Evolutionary conservation across 208 protist genomes (phyloP), one percentile per base, ranked within the genome.

Genomic region (Leishmania martiniquensis): DNA sequence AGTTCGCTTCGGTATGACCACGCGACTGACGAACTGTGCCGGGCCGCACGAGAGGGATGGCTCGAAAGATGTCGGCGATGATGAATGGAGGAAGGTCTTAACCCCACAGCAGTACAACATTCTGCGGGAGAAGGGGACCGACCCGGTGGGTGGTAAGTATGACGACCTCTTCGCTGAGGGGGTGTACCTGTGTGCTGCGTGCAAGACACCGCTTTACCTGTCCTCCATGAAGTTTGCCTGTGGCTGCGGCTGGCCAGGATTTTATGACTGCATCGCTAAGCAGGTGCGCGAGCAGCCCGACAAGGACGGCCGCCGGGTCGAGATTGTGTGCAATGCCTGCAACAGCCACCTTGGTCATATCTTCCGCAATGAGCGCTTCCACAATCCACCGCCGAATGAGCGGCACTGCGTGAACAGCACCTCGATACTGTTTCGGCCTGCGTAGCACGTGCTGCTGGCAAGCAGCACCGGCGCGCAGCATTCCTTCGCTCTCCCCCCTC

Each of bases 321-420:
- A 99, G 71, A 98, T 99, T 86, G 66, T 98, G 70, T 99, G 97
- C 81, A 94, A 93, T 68, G 87, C 90, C 42, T 99, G 97, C 84
- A 96, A 95, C 71, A 85, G 95, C 25, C 97, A 99, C 83, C 88
- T 99, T 32, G 97, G 97, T 1, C 97, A 99, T 79, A 85, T 98
- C 7, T 99, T 99, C 76, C 88, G 94, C 39, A 88, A 87, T 9
- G 97, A 99, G 82, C 86, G 92, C 32, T 97, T 97, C 76, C 80
- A 47, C 25, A 95, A 96, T 69, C 94, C 97, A 1, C 89, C 91
- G 47, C 91, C 93, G n/a, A 98, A 98, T 75, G 89, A 97, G 84
- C 89, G 97, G 32, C 95, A 98, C 82, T 98, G 95, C 82, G 95
- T 98, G 44, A 98, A 98, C 85, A 89, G 76, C 78, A 94, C 91